Base-by-base conservation (phyloP, 1,284 basidiomycete genomes). In the Cystobasidiaceae sp. region DNA sequence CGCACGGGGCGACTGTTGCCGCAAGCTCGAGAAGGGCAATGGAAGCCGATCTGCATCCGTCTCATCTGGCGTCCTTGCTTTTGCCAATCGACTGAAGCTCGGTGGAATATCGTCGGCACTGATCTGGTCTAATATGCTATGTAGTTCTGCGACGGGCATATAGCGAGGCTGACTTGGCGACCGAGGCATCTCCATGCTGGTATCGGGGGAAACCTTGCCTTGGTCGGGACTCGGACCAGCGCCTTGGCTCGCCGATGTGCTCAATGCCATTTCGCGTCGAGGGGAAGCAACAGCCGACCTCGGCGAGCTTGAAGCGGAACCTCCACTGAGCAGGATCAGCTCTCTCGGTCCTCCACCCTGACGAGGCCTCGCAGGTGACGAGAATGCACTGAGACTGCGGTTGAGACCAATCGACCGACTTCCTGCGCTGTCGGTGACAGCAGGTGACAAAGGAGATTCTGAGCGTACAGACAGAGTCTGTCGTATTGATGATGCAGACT, bases 81-180 rank as follows among this genome's bases (percentile, higher is more conserved):
- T 28, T 5, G 44, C 19, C 7, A 56, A 41, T 17, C 39, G 54
- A 28, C 54, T 56, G 23, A 56, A 56, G 41, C 54, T 56, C 13
- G n/a, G 9, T 2, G 37, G 54, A 37, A 44, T n/a, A 8, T 56
- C 54, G 34, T 56, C 54, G 13, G 54, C 27, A 19, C 17, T 56
- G 25, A 56, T 56, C 39, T 56, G 54, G 13, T 56, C 54, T n/a
- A 56, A 13, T 27, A 56, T 56, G 28, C 54, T 56, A 39, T 56
- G 54, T 5, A 56, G 39, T 19, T 56, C 54, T 15, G 54, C 37
- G 30, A 56, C 54, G 19, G 54, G 54, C 54, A 56, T 56, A 17
- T 56, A 56, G 13, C 54, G n/a, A 13, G 54, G 41, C 39, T 43
- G 39, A n/a, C 54, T 56, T 56, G 54, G 54, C 15, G 54, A 56